phyloP scores from a whole-genome alignment of 1,284 basidiomycete species.

The Bondarzewia mesenterica region DNA sequence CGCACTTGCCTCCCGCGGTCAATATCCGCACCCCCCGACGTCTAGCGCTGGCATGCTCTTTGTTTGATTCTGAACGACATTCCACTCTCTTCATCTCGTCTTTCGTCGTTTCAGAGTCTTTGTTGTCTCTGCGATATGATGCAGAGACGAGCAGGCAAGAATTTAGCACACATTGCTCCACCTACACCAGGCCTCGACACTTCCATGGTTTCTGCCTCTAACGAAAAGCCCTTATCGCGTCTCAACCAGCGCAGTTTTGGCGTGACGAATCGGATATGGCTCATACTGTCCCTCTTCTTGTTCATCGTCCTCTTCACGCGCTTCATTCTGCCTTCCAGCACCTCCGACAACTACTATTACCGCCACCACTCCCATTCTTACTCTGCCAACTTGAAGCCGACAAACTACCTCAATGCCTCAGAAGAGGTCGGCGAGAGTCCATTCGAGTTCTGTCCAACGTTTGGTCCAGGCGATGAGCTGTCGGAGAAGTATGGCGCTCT shows the following conservation, averaged over 20 bases:
- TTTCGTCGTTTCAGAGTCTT: constrained; percentile 1
- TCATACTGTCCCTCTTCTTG: constrained; percentile 50
- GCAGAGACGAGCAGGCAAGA: constrained; percentile 50
- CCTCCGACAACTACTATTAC: constrained; percentile 15
- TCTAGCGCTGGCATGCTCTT: background rate
- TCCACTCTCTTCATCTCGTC: background rate
- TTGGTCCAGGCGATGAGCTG: constrained; percentile 75
- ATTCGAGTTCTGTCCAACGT: constrained; percentile 86
- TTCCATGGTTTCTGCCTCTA: constrained; percentile 34
- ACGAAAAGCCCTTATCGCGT: constrained; percentile 39
- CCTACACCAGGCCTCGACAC: constrained; percentile 27
- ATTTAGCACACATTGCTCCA: constrained; percentile 45
- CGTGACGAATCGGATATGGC: constrained; percentile 66
- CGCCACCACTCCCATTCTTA: constrained; percentile 29
- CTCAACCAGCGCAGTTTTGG: constrained; percentile 50
- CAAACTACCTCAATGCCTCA: constrained; percentile 60
- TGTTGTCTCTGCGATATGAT: constrained; percentile 23
- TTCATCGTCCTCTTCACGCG: constrained; percentile 58
- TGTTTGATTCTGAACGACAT: background rate
- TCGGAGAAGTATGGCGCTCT: constrained; percentile 74
- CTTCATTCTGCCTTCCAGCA: constrained; percentile 38
- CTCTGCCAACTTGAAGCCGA: constrained; percentile 47
- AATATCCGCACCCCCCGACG: background rate
- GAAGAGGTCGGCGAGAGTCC: constrained; percentile 50
- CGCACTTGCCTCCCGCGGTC: background rate